Evolutionary conservation across 2,329 filamentous ascomycete genomes (phyloP), one percentile per base, ranked within the genome.

Genomic region (Aspergillus vadensis): DNA sequence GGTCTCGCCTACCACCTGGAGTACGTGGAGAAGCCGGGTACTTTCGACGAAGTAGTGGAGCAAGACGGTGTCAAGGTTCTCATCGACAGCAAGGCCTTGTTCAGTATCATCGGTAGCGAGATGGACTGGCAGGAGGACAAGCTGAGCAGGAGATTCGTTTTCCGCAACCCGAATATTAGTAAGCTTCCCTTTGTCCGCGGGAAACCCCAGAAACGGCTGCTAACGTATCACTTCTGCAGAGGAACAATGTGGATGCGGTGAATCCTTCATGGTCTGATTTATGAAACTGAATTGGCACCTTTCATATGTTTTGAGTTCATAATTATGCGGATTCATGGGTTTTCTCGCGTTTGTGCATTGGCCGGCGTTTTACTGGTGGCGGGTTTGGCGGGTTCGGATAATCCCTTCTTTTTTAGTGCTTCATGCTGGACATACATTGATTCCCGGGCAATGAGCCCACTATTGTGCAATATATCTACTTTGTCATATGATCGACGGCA

Each of bases 51-150:
- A 77, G 84, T 88, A 55, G 92, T 99, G 1, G 93, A 96, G 74
- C 95, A 99, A 75, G 95, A 98, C 71, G 95, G 94, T 0, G 94
- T 99, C 59, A 94, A 91, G 78, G 94, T 99, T 36, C 77, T 98
- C 74, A 95, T 99, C 59, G 95, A 99, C 77, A 96, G 91, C 83
- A 98, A 97, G 81, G 95, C 95, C 44, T 81, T 99, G 53, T 93
- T 99, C 75, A 98, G 94, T 77, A 98, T 99, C 57, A 97, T 99
- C 70, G 95, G 95, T 5, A 97, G 91, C 73, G 94, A 98, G 80
- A 99, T 99, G 95, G 95, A 99, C 74, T 99, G 94, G 93, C 84
- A 94, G 10, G 93, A 98, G 79, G 95, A 98, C 70, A 97, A 96
- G 81, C 80, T 99, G 65, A 96, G 90, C 75, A 86, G 93, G 77